Evolutionary conservation across 2,329 filamentous ascomycete genomes (phyloP), one percentile per base, ranked within the genome.

Genomic region (Fusarium sp.): DNA sequence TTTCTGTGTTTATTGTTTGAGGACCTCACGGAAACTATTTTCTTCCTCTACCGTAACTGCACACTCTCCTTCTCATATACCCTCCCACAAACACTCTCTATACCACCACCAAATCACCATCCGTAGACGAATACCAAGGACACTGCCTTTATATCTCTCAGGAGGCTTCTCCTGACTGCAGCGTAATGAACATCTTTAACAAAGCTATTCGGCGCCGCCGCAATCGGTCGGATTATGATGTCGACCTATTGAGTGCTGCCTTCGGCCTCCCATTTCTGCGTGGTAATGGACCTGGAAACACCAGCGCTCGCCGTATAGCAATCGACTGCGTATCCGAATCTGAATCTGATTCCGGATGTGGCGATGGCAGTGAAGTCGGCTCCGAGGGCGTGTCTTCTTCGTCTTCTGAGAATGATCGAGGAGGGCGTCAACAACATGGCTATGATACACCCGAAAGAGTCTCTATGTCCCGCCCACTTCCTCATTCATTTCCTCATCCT

Each of bases 171-270:
- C 25, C 46, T 51, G 69, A 60, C 38, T 49, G 31, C 27, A 46
- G 37, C 31, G 65, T 37, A 46, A 79, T 78, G 77, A 73, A 70
- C n/a, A 61, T 69, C 46, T 63, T 75, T 19, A 69, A 60, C 51
- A 72, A 65, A 51, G 27, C 63, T 18, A 54, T 72, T 42, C 59
- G 65, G 11, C 63, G 63, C 18, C 25, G 42, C 42, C 69, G 75
- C 16, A 61, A 60, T 58, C 49, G 55, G 31, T 37, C 63, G 31
- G 66, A 65, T n/a, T 67, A 66, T 29, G 66, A 73, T n/a, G 46
- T 79, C 31, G 78, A 79, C 57, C 67, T 79, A 11, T 61, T 80
- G 31, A 73, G 75, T 15, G 76, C 77, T 7, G 65, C 72, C 9
- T 79, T 80, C 60, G 78, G 78, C 10, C 52, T 78, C 15, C 77